Evolutionary conservation across 176 grass and related monocot species (phyloP).

Genomic region (Carex scoparia): DNA sequence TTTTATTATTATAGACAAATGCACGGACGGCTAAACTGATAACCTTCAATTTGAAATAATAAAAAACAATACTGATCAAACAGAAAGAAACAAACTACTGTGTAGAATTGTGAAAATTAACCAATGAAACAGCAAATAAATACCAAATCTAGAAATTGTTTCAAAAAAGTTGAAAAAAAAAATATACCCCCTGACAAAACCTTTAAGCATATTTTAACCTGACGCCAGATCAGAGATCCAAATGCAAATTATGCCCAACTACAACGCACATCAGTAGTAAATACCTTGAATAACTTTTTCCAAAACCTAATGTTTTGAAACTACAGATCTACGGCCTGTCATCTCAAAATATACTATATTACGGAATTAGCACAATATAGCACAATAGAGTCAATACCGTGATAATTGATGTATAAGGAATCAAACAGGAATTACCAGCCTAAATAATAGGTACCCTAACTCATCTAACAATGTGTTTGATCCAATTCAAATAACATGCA

Average conservation of each 20-base stretch:
- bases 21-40: background rate
- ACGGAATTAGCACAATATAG: background rate
- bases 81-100: background rate
- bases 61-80: background rate
- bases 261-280: background rate
- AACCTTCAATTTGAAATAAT: background rate
- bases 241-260: background rate
- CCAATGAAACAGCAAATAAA: background rate
- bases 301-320: background rate
- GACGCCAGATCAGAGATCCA: slow-evolving; percentile 6
- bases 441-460: background rate
- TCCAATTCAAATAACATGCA: slow-evolving; percentile 2
- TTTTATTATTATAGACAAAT: background rate
- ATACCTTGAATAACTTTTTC: background rate
- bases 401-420: slow-evolving; percentile 8
- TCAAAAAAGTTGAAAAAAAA: background rate
- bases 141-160: background rate
- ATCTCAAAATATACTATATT: background rate
- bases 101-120: background rate
- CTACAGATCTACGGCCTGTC: slow-evolving; percentile 10
- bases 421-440: slow-evolving; percentile 10
- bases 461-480: slow-evolving; percentile 5
- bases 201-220: background rate
- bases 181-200: background rate
- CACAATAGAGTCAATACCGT: background rate